These are phyloP conservation scores for Alternaria sp. DNA, from an alignment of 2,329 filamentous ascomycete genomes.

Conservation along the genomic window DNA sequence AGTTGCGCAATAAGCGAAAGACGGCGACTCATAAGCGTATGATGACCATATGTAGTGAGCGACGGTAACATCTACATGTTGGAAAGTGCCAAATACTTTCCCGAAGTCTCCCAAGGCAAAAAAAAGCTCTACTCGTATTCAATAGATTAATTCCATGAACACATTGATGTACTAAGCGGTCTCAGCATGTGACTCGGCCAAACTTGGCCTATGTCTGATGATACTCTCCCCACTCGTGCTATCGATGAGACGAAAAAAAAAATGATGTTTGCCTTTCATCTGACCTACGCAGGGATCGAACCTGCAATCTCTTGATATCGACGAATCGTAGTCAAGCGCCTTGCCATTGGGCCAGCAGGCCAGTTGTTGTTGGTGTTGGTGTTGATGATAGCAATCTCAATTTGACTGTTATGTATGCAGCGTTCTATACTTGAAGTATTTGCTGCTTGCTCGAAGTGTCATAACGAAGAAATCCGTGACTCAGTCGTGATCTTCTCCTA, in stretches of 20 bases:
- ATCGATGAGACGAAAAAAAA: neutral
- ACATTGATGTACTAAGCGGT: neutral
- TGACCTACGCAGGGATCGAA: neutral
- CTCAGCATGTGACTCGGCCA: neutral
- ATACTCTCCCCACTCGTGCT: neutral
- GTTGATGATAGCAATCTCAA: neutral
- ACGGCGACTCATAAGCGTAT: too few relatives aligned
- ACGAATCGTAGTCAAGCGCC: constrained; percentile 65
- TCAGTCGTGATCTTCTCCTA: neutral
- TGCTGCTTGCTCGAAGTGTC: neutral
- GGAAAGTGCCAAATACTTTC: too few relatives aligned
- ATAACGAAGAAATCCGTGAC: neutral
- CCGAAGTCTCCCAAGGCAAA: neutral
- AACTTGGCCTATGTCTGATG: neutral
- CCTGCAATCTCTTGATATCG: neutral
- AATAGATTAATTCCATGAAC: neutral
- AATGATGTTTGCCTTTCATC: too few relatives aligned
- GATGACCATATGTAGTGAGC: neutral
- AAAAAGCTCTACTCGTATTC: neutral
- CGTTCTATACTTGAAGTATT: neutral
- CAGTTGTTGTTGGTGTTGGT: constrained; percentile 14
- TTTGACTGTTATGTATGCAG: neutral
- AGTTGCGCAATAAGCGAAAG: neutral
- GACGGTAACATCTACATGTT: neutral
- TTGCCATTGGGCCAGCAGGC: constrained; percentile 63